Percentiles rank a stretch among this genome's conserved stretches.
These are phyloP conservation scores for Pythium dissimile DNA, from an alignment of 352 stramenopile species.

Conservation along the genomic window DNA sequence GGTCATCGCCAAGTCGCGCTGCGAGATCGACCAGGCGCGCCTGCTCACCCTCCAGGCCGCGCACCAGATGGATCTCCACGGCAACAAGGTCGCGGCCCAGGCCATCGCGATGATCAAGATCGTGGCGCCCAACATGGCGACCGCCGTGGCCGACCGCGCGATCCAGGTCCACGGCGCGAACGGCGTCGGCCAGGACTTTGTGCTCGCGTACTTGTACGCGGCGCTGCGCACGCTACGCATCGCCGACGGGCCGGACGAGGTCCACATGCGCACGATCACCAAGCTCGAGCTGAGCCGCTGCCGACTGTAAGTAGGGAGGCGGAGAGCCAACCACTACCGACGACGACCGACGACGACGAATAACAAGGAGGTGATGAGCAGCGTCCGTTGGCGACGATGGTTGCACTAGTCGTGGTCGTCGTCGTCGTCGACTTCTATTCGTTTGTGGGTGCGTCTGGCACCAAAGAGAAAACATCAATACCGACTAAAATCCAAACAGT, in stretches of 20 bases:
- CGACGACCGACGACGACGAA: too few relatives aligned
- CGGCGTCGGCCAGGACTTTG: slow-evolving; percentile 91
- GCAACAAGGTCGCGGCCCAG: slow-evolving; percentile 86
- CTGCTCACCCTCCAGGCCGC: slow-evolving; percentile 88
- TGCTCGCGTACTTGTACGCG: slow-evolving; percentile 90
- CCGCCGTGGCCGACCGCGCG: slow-evolving; percentile 88
- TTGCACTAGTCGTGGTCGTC: too few relatives aligned
- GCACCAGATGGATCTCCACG: slow-evolving; percentile 84
- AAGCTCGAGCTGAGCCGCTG: slow-evolving; percentile 84
- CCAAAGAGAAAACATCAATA: too few relatives aligned
- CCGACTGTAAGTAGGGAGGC: slow-evolving; percentile 18
- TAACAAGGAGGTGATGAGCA: too few relatives aligned
- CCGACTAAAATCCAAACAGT: too few relatives aligned
- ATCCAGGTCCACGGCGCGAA: slow-evolving; percentile 82
- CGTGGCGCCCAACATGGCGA: slow-evolving; percentile 89
- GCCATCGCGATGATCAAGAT: slow-evolving; percentile 98
- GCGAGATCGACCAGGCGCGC: slow-evolving; percentile 78
- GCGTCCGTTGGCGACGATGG: too few relatives aligned
- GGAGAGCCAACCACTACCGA: too few relatives aligned
- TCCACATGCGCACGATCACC: slow-evolving; percentile 95
- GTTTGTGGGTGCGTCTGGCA: too few relatives aligned
- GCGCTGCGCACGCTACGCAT: slow-evolving; percentile 91
- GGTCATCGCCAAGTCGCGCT: slow-evolving; percentile 80
- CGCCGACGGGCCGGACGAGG: slow-evolving; percentile 95
- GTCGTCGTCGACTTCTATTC: too few relatives aligned